These are phyloP conservation scores for Melastoma candidum DNA, from an alignment of 441 rosid genomes.

Conservation along the genomic window DNA sequence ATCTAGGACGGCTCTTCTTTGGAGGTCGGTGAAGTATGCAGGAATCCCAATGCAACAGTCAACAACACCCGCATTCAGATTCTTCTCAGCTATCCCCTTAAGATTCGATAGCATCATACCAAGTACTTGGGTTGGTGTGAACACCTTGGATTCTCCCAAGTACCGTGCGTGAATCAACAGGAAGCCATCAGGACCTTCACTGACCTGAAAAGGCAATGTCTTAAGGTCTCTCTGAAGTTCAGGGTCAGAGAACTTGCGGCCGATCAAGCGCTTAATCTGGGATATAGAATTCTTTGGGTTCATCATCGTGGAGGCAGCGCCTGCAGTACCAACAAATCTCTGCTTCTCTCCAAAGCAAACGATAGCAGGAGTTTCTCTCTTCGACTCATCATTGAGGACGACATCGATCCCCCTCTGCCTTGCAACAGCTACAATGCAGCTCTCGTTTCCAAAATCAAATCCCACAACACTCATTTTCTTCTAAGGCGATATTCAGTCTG, in stretches of 20 bases:
- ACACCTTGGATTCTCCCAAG: conserved; percentile 64
- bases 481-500: not conserved
- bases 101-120: conserved; percentile 84
- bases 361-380: conserved; percentile 95
- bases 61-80: conserved; percentile 71
- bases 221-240: conserved; percentile 85
- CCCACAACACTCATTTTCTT: conserved; percentile 91
- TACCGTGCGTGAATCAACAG: conserved; percentile 80
- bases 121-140: conserved; percentile 82
- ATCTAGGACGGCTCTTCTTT: conserved; percentile 88
- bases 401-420: conserved; percentile 97
- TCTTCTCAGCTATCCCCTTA: conserved; percentile 81
- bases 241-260: conserved; percentile 83
- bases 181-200: conserved; percentile 80
- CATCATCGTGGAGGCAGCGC: conserved; percentile 94
- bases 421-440: conserved; percentile 85
- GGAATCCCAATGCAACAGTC: conserved; percentile 98
- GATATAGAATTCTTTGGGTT: conserved; percentile 91
- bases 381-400: conserved; percentile 94
- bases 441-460: conserved; percentile 94
- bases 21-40: conserved; percentile 83
- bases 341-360: conserved; percentile 98
- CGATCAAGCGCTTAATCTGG: conserved; percentile 80
- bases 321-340: conserved; percentile 96
- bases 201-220: conserved; percentile 57